Percentiles rank a stretch among this genome's conserved stretches.
Evolutionary conservation across 2,329 filamentous ascomycete species (phyloP).

Genomic region (Penicillium sp.): DNA sequence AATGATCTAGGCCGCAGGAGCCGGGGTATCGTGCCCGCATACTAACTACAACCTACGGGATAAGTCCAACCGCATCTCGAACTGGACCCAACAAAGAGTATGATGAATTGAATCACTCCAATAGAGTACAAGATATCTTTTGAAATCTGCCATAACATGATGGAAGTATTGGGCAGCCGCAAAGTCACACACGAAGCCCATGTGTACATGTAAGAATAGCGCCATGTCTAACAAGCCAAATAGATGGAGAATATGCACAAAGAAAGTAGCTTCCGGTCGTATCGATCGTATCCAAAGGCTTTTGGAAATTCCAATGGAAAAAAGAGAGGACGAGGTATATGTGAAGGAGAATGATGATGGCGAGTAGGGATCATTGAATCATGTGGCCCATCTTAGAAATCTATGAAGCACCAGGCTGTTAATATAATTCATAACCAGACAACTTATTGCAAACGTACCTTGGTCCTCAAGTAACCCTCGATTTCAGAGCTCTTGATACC

Average conservation of each 20-base stretch:
- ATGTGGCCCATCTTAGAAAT: constrained; percentile 88
- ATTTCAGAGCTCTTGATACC: constrained; percentile 86
- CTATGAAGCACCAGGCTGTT: constrained; percentile 42
- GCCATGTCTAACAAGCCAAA: constrained; percentile 6
- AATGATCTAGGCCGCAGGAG: too few relatives aligned
- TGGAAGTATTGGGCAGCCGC: neutral
- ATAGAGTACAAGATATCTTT: neutral
- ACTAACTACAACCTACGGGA: too few relatives aligned
- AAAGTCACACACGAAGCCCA: constrained; percentile 7
- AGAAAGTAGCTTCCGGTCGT: constrained; percentile 16
- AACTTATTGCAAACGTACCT: constrained; percentile 57
- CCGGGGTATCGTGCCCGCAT: too few relatives aligned
- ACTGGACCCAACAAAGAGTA: neutral
- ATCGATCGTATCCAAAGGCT: constrained; percentile 23
- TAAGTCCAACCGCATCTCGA: neutral
- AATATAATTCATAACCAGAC: neutral
- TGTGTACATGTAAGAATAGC: constrained; percentile 10
- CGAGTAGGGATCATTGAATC: constrained; percentile 41
- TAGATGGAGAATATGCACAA: constrained; percentile 16
- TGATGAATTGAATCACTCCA: neutral
- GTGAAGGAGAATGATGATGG: constrained; percentile 1
- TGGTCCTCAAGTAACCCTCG: constrained; percentile 89
- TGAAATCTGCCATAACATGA: neutral
- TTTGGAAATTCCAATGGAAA: constrained; percentile 10
- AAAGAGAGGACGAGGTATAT: constrained; percentile 9